Conservation (phyloP, 208 protist species). For the Leishmania arabica region DNA sequence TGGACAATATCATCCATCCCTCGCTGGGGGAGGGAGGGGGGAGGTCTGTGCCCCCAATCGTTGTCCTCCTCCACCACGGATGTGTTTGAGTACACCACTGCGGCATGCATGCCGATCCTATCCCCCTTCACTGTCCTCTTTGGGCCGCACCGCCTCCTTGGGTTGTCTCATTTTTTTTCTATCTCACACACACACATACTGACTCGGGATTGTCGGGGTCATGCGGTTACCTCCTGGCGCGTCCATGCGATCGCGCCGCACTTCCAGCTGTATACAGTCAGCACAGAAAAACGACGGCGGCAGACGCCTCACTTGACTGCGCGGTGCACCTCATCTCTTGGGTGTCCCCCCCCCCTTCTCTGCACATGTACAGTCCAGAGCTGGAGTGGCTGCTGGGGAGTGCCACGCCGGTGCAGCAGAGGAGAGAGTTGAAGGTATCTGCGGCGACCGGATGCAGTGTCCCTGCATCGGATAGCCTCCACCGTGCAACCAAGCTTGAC, state of each 20-base stretch:
- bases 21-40: not conserved
- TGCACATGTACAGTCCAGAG: conserved; percentile 22
- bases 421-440: not conserved
- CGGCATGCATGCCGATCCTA: not conserved
- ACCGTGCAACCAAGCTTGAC: not conserved
- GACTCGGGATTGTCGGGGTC: not conserved
- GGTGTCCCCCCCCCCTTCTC: not conserved
- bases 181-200: not conserved
- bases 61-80: not conserved
- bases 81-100: not conserved
- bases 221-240: not conserved
- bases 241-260: not conserved
- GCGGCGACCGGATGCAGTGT: not conserved
- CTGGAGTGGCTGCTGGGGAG: conserved; percentile 20
- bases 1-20: not conserved
- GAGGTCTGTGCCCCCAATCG: not conserved
- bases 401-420: not conserved
- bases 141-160: not conserved
- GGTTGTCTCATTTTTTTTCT: not conserved
- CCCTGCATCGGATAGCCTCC: not conserved
- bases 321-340: not conserved
- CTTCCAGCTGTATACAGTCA: not conserved
- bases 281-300: not conserved
- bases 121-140: not conserved
- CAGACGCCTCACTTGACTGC: not conserved